Evolutionary conservation across 2,329 filamentous ascomycete genomes (phyloP), one percentile per base, ranked within the genome.

Genomic region (Alternaria novae-zelandiae): DNA sequence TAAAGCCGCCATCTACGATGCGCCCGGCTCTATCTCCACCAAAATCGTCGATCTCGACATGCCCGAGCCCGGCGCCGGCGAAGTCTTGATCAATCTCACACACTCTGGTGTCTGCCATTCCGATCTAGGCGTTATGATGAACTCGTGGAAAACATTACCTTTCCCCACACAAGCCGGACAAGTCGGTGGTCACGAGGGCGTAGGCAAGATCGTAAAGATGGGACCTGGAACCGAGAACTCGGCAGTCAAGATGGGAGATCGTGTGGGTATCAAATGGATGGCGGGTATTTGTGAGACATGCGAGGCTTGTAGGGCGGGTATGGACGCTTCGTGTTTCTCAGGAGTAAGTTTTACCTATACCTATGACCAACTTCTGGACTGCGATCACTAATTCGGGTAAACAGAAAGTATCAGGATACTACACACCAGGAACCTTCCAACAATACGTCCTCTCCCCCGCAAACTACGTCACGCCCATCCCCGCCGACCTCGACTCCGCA

Each of bases 191-290:
- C 90, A 92, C 72, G 90, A 92, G 78, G 90, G 90, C 17, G 86
- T 91, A 2, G 88, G 88, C 45, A 85, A 85, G 56, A 82, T 92
- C 30, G 88, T 90, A 45, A 89, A 90, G 74, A 81, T 92, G 64
- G 90, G 90, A 1, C 82, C 88, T 1, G 87, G 86, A 8, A 83
- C 86, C 20, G 87, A 89, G 54, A 76, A 71, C 41, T 82, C 85
- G 2, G 83, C 83, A 6, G 80, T 91, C 36, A 89, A 89, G 70
- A 72, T 91, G n/a, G 89, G 89, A 6, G 87, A 91, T 69, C 83
- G 89, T 8, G 90, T 92, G 9, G 90, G 90, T 13, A 86, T 92
- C 74, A 92, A 92, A 78, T 91, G 89, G 88, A 81, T 90, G 62
- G 81, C 86, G 15, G 84, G 79, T 30, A 85, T 86, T 25, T 91